These are phyloP conservation scores for Cladosporium sphaerospermum DNA, from an alignment of 2,329 filamentous ascomycete genomes.

Conservation along the genomic window DNA sequence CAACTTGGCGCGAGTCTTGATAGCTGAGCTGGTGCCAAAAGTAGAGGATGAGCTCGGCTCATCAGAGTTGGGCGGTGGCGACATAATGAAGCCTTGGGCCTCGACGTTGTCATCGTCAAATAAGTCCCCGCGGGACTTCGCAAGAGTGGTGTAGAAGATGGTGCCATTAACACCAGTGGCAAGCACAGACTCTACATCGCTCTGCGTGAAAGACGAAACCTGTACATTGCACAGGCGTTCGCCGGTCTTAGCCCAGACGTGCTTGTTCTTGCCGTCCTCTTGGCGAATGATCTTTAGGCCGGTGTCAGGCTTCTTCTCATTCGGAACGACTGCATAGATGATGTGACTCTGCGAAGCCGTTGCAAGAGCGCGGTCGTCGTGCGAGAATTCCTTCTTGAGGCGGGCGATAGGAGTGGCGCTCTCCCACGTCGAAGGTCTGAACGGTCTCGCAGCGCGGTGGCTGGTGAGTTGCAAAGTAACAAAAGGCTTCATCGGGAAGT, in stretches of 20 bases:
- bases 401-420: slow-evolving; percentile 65
- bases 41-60: slow-evolving; percentile 79
- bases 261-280: slow-evolving; percentile 84
- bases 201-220: slow-evolving; percentile 52
- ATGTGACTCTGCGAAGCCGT: slow-evolving; percentile 88
- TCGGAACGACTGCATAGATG: slow-evolving; percentile 73
- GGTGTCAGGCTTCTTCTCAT: slow-evolving; percentile 60
- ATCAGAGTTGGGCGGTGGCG: slow-evolving; percentile 76
- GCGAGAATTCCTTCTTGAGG: slow-evolving; percentile 95
- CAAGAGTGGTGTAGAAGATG: slow-evolving; percentile 90
- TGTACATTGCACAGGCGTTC: slow-evolving; percentile 94
- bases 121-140: slow-evolving; percentile 68
- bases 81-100: slow-evolving; percentile 80
- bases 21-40: slow-evolving; percentile 41
- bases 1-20: slow-evolving; percentile 90
- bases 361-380: slow-evolving; percentile 88
- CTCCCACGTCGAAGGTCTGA: slow-evolving; percentile 29
- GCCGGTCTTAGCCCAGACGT: slow-evolving; percentile 83
- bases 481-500: slow-evolving; percentile 95
- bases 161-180: slow-evolving; percentile 91
- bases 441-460: not conserved
- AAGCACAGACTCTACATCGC: slow-evolving; percentile 73
- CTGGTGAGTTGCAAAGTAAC: slow-evolving; percentile 71
- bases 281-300: slow-evolving; percentile 91
- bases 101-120: slow-evolving; percentile 74